These are phyloP conservation scores for Nigrograna mackinnonii DNA, from an alignment of 2,329 filamentous ascomycete genomes.

Conservation along the genomic window DNA sequence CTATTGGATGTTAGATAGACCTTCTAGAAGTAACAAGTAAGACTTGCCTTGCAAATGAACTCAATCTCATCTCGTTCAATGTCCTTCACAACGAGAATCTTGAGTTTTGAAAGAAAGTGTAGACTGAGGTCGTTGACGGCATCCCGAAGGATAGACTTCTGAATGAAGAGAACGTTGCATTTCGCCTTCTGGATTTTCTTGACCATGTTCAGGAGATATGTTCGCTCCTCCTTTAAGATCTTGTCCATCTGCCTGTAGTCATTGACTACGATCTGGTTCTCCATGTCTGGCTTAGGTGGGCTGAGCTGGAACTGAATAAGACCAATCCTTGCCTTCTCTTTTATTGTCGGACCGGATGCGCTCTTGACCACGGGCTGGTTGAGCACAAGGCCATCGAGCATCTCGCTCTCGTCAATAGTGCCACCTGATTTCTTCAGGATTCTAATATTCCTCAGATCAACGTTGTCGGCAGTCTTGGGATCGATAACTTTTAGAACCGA, in stretches of 20 bases:
- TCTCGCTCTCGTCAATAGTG: constrained; percentile 97
- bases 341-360: constrained; percentile 84
- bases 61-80: constrained; percentile 99
- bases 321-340: constrained; percentile 97
- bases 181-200: constrained; percentile 99
- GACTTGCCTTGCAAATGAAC: constrained; percentile 84
- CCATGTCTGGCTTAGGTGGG: constrained; percentile 98
- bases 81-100: constrained; percentile 94
- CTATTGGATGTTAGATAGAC: constrained; percentile 27
- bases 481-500: constrained; percentile 96
- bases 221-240: constrained; percentile 98
- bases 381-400: constrained; percentile 91
- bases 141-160: constrained; percentile 97
- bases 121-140: constrained; percentile 97
- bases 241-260: constrained; percentile 99
- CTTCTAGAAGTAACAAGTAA: no score
- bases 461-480: constrained; percentile 91
- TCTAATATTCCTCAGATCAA: constrained; percentile 93
- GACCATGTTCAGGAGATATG: constrained; percentile 97
- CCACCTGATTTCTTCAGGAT: constrained; percentile 98
- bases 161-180: constrained; percentile 97
- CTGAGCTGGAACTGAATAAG: constrained; percentile 98
- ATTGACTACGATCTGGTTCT: constrained; percentile 98
- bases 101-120: constrained; percentile 96
- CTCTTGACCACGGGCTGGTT: constrained; percentile 93